Conservation (phyloP, 352 stramenopile genomes). For the Phytophthora pluvialis region DNA sequence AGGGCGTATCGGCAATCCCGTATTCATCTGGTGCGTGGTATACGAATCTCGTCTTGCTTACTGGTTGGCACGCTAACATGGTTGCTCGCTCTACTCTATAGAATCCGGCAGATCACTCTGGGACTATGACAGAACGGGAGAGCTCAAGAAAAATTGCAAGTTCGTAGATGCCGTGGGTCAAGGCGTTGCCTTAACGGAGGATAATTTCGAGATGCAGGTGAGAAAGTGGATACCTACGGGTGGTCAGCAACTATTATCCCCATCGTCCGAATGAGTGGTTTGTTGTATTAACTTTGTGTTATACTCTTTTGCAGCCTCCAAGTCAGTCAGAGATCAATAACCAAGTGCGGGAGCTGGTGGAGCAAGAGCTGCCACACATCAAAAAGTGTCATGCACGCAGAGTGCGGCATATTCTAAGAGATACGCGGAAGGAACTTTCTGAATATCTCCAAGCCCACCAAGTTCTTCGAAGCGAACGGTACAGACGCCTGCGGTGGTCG, state of each 20-base stretch:
- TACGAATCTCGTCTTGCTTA: not conserved
- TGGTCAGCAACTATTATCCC: not conserved
- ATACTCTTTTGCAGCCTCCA: conserved; percentile 9
- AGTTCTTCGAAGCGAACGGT: conserved; percentile 34
- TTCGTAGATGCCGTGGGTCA: conserved; percentile 24
- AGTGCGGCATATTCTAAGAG: conserved; percentile 41
- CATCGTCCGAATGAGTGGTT: not conserved
- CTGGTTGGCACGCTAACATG: not conserved
- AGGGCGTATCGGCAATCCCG: conserved; percentile 24
- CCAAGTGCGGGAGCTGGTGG: conserved; percentile 41
- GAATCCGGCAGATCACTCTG: conserved; percentile 46
- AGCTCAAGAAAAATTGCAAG: conserved; percentile 40
- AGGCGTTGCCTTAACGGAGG: conserved; percentile 26
- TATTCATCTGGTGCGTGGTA: conserved; percentile 34
- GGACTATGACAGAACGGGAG: conserved; percentile 43
- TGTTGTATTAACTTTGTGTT: conserved; percentile 3
- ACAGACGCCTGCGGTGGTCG: conserved; percentile 34
- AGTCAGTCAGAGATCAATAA: conserved; percentile 41
- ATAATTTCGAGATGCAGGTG: conserved; percentile 32
- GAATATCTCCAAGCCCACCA: conserved; percentile 31
- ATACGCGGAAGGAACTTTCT: conserved; percentile 41
- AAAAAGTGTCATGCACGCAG: conserved; percentile 50
- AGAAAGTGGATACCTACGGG: not conserved
- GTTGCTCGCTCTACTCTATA: conserved; percentile 17
- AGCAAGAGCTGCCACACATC: conserved; percentile 38